Conservation (phyloP, 140 eudicot species). For the Cichorium intybus region DNA sequence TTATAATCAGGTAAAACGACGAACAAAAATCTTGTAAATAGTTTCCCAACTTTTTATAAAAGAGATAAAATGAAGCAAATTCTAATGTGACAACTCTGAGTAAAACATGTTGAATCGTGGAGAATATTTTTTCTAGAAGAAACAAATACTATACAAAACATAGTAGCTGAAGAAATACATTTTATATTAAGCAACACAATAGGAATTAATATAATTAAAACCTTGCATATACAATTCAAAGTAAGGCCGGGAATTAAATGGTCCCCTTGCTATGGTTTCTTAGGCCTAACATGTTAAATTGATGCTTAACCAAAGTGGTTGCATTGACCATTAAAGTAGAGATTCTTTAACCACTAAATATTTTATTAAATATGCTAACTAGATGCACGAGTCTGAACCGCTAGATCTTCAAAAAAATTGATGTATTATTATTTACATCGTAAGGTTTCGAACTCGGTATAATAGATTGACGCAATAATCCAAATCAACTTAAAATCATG, state of each 20-base stretch:
- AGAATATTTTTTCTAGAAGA: not conserved
- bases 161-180: not conserved
- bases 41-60: no score
- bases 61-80: not conserved
- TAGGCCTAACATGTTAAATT: conserved; percentile 37
- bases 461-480: no score
- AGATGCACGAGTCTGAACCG: not conserved
- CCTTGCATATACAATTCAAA: not conserved
- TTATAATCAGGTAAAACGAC: no score
- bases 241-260: conserved; percentile 26
- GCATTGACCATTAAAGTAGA: conserved; percentile 19
- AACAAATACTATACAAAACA: not conserved
- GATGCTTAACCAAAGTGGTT: conserved; percentile 25
- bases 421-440: not conserved
- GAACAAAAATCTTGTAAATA: no score
- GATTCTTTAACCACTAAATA: conserved; percentile 30
- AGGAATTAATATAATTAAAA: not conserved
- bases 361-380: not conserved
- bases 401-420: not conserved
- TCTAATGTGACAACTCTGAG: not conserved
- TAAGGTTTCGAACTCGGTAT: not conserved
- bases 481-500: not conserved
- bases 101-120: not conserved
- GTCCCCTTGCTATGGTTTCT: conserved; percentile 34
- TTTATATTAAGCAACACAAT: not conserved